phyloP scores from a whole-genome alignment of 805 yeast genomes.

The Metschnikowia proteae region DNA sequence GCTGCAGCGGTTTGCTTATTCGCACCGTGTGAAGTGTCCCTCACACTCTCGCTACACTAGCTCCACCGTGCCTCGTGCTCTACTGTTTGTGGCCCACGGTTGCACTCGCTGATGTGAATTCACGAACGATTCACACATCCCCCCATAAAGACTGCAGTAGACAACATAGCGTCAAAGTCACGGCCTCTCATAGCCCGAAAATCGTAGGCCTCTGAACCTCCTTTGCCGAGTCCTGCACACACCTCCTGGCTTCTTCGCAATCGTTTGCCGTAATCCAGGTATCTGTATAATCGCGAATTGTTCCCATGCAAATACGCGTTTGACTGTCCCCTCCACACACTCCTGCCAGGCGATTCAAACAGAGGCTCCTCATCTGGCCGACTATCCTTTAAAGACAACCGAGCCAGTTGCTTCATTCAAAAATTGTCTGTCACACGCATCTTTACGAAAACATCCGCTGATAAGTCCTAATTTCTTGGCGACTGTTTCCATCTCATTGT shows the following conservation, averaged over 20 bases:
- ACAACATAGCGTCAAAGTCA: not conserved
- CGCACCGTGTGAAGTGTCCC: not conserved
- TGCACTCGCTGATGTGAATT: too few species aligned
- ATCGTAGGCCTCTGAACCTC: not conserved
- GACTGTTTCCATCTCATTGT: not conserved
- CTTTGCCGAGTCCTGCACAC: not conserved
- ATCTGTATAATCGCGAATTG: constrained; percentile 2
- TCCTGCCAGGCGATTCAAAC: not conserved
- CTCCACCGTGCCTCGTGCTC: not conserved
- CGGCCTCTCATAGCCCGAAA: too few species aligned
- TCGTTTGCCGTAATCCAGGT: not conserved
- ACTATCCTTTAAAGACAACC: not conserved
- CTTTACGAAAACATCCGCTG: not conserved
- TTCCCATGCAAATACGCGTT: constrained; percentile 3
- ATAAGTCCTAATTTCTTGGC: not conserved
- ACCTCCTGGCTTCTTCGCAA: not conserved
- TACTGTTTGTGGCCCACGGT: too few species aligned
- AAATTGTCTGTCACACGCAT: too few species aligned
- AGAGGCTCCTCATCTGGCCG: not conserved
- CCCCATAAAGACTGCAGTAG: not conserved
- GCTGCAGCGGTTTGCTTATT: not conserved
- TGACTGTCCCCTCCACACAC: not conserved
- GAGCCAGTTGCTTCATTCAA: not conserved
- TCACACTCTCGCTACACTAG: not conserved
- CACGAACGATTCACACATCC: too few species aligned